phyloP scores from a whole-genome alignment of 257 asterid genomes.

The Rhazya stricta region DNA sequence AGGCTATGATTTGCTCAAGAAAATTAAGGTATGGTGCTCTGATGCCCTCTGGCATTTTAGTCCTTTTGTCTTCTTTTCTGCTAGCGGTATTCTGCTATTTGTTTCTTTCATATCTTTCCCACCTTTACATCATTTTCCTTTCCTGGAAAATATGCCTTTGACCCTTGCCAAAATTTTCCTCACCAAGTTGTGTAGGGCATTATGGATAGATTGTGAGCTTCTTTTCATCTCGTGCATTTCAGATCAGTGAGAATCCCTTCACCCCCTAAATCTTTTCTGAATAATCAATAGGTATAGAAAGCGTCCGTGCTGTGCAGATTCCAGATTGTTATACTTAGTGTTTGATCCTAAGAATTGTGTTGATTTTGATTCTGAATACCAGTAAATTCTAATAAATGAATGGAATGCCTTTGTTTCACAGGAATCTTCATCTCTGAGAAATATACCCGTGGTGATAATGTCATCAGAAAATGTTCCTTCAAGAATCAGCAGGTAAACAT shows the following conservation, averaged over 20 bases:
- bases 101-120: conserved; percentile 8
- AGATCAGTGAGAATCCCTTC: conserved; percentile 46
- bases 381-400: background rate
- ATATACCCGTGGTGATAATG: conserved; percentile 97
- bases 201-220: conserved; percentile 23
- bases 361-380: background rate
- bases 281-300: conserved; percentile 23
- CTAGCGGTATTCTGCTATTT: background rate
- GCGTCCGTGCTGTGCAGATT: conserved; percentile 13
- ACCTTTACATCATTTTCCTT: conserved; percentile 21
- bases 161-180: conserved; percentile 10
- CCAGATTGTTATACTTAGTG: conserved; percentile 6
- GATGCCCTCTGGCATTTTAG: background rate
- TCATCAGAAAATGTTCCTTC: conserved; percentile 98
- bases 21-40: conserved; percentile 36
- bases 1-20: conserved; percentile 49
- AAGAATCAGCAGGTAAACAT: conserved; percentile 73
- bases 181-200: background rate
- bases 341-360: conserved; percentile 2
- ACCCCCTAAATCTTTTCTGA: conserved; percentile 8
- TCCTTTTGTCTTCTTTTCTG: conserved; percentile 5
- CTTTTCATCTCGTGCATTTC: conserved; percentile 41
- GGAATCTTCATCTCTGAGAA: conserved; percentile 79
- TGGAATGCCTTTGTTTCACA: conserved; percentile 19
- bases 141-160: conserved; percentile 13